Percentiles rank a stretch among this genome's conserved stretches.
phyloP scores from a whole-genome alignment of 345 rosid species.

The Melastoma malabathricum region DNA sequence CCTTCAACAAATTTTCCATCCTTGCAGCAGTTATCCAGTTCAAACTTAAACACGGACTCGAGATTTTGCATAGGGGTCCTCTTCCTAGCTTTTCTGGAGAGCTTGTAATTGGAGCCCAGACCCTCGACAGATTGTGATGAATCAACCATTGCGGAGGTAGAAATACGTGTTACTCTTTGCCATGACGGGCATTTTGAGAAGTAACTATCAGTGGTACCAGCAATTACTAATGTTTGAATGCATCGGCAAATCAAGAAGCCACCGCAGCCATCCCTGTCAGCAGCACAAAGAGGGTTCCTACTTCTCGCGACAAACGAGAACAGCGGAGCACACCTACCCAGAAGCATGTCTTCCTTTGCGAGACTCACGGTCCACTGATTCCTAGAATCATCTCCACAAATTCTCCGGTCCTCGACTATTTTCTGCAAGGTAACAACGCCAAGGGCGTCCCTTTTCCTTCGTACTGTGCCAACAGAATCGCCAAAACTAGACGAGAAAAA shows the following conservation, averaged over 20 bases:
- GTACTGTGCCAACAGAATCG: no score
- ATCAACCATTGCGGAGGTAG: conserved; percentile 23
- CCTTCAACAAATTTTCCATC: conserved; percentile 52
- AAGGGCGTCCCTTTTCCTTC: no score
- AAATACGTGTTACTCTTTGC: conserved; percentile 21
- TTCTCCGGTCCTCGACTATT: no score
- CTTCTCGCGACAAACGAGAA: no score
- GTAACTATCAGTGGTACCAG: conserved; percentile 9
- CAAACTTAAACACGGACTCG: conserved; percentile 32
- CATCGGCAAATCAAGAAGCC: conserved; percentile 1
- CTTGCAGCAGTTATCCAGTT: conserved; percentile 63
- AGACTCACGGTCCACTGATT: no score
- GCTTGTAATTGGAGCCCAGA: conserved; percentile 1
- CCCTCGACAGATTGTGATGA: conserved; percentile 11
- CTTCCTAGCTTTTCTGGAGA: conserved; percentile 36
- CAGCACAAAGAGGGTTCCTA: no score
- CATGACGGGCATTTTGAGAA: conserved; percentile 9
- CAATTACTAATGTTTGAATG: conserved; percentile 1
- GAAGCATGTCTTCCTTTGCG: no score
- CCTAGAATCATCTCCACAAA: no score
- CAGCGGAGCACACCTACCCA: no score
- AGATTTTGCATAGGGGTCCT: conserved; percentile 48
- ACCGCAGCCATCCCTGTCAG: no score
- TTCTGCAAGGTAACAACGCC: no score
- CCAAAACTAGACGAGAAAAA: no score